Evolutionary conservation across 176 grass and related monocot species (phyloP).

Genomic region (Zoysia pacifica): DNA sequence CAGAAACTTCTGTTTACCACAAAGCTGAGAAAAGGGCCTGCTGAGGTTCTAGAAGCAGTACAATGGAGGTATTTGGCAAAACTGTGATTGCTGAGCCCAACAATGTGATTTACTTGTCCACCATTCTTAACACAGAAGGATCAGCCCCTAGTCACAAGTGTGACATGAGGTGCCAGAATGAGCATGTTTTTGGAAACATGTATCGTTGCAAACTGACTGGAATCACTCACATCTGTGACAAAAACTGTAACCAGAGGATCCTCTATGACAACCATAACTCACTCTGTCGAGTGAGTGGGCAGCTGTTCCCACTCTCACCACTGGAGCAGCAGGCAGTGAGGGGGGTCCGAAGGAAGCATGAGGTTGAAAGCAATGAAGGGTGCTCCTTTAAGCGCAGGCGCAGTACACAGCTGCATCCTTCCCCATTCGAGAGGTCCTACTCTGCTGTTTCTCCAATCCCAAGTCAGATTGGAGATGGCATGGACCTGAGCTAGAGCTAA

Average conservation of each 20-base stretch:
- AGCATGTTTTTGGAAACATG: constrained; percentile 95
- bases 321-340: constrained; percentile 80
- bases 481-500: constrained; percentile 97
- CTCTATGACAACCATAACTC: constrained; percentile 97
- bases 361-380: constrained; percentile 72
- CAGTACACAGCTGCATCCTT: constrained; percentile 67
- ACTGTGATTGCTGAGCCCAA: constrained; percentile 93
- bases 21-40: constrained; percentile 34
- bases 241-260: constrained; percentile 97
- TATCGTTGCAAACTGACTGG: constrained; percentile 92
- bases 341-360: constrained; percentile 93
- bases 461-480: constrained; percentile 90
- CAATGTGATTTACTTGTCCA: constrained; percentile 97
- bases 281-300: constrained; percentile 89
- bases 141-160: constrained; percentile 87
- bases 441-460: constrained; percentile 67
- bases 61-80: constrained; percentile 97
- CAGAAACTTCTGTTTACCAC: constrained; percentile 56
- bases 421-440: constrained; percentile 91
- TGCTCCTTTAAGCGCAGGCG: constrained; percentile 89
- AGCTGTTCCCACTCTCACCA: constrained; percentile 84
- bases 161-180: constrained; percentile 93
- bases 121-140: constrained; percentile 86
- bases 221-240: constrained; percentile 89
- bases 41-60: constrained; percentile 36